phyloP scores from a whole-genome alignment of 108 stramenopile genomes.

The Hondaea fermentalgiana region DNA sequence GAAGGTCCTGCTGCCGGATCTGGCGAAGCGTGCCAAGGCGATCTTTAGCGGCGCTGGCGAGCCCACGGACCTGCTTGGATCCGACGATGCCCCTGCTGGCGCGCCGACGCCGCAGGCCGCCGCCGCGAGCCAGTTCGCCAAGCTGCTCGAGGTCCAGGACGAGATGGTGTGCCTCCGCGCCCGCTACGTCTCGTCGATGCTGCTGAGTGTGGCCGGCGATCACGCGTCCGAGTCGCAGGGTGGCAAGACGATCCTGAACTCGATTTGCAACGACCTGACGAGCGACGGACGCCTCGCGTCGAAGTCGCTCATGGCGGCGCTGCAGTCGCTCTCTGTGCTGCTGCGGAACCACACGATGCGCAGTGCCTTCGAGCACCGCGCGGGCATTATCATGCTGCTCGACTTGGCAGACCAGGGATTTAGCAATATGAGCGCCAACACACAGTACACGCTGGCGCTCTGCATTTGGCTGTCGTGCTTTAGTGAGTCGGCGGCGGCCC shows the following conservation, averaged over 20 bases:
- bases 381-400: neutral
- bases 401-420: neutral
- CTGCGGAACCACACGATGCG: neutral
- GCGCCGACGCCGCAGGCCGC: neutral
- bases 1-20: neutral
- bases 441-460: neutral
- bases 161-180: neutral
- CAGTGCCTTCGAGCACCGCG: neutral
- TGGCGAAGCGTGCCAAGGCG: neutral
- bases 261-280: neutral
- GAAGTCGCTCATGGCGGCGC: neutral
- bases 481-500: neutral
- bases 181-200: neutral
- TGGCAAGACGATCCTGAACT: neutral
- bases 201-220: neutral
- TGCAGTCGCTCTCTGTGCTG: neutral
- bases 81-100: neutral
- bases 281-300: neutral
- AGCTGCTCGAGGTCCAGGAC: neutral
- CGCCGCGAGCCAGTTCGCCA: neutral
- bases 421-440: neutral
- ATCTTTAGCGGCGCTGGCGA: neutral
- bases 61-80: neutral
- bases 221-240: neutral
- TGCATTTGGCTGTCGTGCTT: constrained; percentile 16